phyloP scores from a whole-genome alignment of 2,329 filamentous ascomycete genomes.

The Scedosporium apiospermum region DNA sequence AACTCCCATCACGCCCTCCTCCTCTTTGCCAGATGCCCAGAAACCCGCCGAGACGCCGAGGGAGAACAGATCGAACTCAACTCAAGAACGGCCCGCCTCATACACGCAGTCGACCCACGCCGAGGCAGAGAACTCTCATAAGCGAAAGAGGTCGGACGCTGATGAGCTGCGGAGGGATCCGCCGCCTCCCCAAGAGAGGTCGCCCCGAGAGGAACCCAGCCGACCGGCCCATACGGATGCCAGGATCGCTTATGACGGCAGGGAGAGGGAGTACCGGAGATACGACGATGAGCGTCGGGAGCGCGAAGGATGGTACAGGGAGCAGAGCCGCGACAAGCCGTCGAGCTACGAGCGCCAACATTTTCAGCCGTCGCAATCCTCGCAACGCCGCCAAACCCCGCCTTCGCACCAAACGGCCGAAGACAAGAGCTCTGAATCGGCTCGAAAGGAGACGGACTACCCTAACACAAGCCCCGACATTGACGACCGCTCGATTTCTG shows the following conservation, averaged over 20 bases:
- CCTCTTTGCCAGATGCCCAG: conserved; percentile 15
- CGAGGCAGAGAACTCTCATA: conserved; percentile 42
- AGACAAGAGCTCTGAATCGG: conserved; percentile 36
- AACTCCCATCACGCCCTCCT: background rate
- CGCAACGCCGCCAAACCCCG: conserved; percentile 26
- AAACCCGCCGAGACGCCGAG: conserved; percentile 13
- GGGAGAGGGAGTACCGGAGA: background rate
- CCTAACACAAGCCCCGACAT: conserved; percentile 44
- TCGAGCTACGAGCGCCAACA: conserved; percentile 34
- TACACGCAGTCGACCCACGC: conserved; percentile 27
- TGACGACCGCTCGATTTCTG: conserved; percentile 34
- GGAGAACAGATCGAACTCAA: conserved; percentile 32
- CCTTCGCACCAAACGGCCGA: conserved; percentile 37
- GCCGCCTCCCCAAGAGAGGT: conserved; percentile 19
- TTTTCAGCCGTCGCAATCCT: conserved; percentile 2
- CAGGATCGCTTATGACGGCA: conserved; percentile 11
- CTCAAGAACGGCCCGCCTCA: conserved; percentile 30
- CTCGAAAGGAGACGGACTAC: conserved; percentile 37
- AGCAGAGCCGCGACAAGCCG: conserved; percentile 37
- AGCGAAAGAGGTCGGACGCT: conserved; percentile 63
- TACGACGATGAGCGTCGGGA: conserved; percentile 9
- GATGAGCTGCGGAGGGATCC: conserved; percentile 35
- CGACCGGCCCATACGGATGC: conserved; percentile 23
- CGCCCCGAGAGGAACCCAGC: conserved; percentile 21
- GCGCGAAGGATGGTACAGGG: conserved; percentile 39